Evolutionary conservation across 106 monocot genomes (phyloP), one percentile per base, ranked within the genome.

Genomic region (Vanilla planifolia): DNA sequence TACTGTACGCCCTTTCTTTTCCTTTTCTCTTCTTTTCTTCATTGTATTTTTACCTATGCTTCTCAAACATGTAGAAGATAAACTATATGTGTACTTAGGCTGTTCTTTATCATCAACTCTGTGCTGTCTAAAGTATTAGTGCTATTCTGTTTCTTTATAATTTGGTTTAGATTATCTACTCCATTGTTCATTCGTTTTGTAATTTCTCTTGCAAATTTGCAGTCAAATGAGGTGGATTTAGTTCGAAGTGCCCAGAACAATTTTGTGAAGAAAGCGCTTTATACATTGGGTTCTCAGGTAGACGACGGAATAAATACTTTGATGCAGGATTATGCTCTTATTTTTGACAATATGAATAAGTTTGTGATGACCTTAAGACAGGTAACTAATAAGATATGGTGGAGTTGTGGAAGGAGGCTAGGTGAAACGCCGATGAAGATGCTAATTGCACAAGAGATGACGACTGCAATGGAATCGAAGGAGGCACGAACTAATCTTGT

Each of bases 401-500:
- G 73, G 56, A 68, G 62, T 29, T 73, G 61, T 33, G 46, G 68
- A 2, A 69, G 33, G 47, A 76, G 81, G 58, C 62, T 67, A 47
- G 63, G 79, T 23, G 84, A 78, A 59, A 79, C 74, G 21, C 75
- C 96, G 14, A 80, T 98, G 71, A 91, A 91, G 62, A 82, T 80
- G 88, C 77, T 91, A 17, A 79, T 98, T 33, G 81, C 80, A 10
- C 79, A 92, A 59, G 96, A 98, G 67, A 81, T 91, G 91, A 75
- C 71, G 30, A 81, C 63, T 61, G 84, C 80, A 65, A 85, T 61
- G 27, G 75, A 79, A 16, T 62, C 48, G 42, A 75, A 59, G 53
- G 74, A 58, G 63, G 80, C 77, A 46, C 77, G 79, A 16, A 71
- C 80, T 25, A 74, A 65, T 73, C 73, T 99, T 55, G 81, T 99